Evolutionary conservation across 169 alveolate species (phyloP).

Genomic region (Plasmodium vinckei): DNA sequence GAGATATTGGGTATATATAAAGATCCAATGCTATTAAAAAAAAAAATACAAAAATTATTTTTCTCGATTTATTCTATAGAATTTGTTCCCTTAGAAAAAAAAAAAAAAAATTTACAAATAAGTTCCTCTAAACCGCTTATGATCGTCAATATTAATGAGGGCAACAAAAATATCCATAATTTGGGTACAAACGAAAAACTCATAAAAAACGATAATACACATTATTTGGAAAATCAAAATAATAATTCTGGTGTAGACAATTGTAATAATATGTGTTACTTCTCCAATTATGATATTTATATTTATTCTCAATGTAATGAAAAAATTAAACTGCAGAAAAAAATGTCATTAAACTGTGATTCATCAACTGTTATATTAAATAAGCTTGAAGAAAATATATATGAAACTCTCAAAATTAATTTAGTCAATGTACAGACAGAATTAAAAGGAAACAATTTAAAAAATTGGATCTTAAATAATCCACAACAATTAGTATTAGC

Average conservation of each 20-base stretch:
- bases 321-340: slow-evolving; percentile 45
- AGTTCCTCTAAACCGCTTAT: slow-evolving; percentile 17
- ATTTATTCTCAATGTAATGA: slow-evolving; percentile 60
- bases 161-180: slow-evolving; percentile 10
- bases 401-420: slow-evolving; percentile 55
- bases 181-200: neutral
- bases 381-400: slow-evolving; percentile 65
- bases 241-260: neutral
- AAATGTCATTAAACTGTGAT: slow-evolving; percentile 44
- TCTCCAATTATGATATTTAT: slow-evolving; percentile 41
- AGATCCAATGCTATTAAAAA: slow-evolving; percentile 92
- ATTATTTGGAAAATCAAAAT: neutral
- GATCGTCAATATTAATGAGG: neutral
- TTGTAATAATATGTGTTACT: neutral
- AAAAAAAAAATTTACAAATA: slow-evolving; percentile 20
- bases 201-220: neutral
- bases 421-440: slow-evolving; percentile 70
- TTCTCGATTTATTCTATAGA: slow-evolving; percentile 92
- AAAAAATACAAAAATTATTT: slow-evolving; percentile 94
- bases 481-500: slow-evolving; percentile 63
- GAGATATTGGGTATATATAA: slow-evolving; percentile 94
- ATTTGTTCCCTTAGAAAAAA: slow-evolving; percentile 80
- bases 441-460: slow-evolving; percentile 48
- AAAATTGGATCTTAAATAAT: slow-evolving; percentile 60
- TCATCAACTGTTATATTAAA: slow-evolving; percentile 62